Percentiles rank a stretch among this genome's conserved stretches.
phyloP scores from a whole-genome alignment of 2,329 filamentous ascomycete species.

The Hymenoscyphus salicellus region DNA sequence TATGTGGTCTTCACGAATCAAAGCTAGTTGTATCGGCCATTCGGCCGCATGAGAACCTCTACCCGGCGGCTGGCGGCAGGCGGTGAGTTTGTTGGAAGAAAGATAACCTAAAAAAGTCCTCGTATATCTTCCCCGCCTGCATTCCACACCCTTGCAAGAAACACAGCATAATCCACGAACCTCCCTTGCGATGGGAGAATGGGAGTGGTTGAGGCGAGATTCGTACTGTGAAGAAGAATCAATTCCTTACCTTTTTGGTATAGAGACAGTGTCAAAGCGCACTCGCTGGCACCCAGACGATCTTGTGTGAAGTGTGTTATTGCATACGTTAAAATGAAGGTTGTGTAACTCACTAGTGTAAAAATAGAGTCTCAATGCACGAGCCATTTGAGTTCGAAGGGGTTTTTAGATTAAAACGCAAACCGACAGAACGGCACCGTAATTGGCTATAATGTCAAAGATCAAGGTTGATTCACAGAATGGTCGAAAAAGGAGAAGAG shows the following conservation, averaged over 20 bases:
- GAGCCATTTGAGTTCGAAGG: neutral
- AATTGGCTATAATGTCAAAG: neutral
- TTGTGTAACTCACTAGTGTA: neutral
- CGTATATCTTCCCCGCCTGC: neutral
- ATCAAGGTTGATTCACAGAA: neutral
- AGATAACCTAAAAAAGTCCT: neutral
- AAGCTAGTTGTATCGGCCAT: neutral
- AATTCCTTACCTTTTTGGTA: neutral
- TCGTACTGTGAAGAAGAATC: too few relatives aligned
- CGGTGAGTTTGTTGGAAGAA: neutral
- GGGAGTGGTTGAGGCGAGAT: neutral
- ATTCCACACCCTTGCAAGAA: neutral
- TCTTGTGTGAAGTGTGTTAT: neutral
- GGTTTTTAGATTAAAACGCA: neutral
- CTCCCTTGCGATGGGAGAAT: neutral
- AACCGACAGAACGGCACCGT: neutral
- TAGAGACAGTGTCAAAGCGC: neutral
- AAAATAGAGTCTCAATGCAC: neutral
- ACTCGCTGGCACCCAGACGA: neutral
- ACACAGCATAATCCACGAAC: neutral
- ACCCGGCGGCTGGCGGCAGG: neutral
- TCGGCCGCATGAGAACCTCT: neutral
- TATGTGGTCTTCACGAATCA: too few relatives aligned
- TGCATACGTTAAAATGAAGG: neutral
- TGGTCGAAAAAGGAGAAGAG: neutral